Base-by-base conservation (phyloP, 2,329 filamentous ascomycete genomes). In the Nannizzia gypsea region DNA sequence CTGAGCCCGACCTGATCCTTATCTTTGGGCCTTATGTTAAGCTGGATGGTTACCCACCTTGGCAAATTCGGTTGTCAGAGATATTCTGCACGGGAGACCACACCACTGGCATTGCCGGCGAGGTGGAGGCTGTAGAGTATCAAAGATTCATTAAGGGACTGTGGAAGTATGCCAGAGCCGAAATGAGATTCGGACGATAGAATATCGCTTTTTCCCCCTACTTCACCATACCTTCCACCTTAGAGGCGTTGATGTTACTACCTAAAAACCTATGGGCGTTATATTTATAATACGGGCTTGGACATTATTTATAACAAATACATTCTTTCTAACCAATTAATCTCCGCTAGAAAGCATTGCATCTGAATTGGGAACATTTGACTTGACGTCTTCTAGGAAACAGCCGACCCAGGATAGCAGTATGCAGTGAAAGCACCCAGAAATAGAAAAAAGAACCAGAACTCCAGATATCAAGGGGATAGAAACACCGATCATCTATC, bases 1-100 rank as follows among this genome's bases (percentile, higher is more conserved):
- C 83, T 8, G 92, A 99, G 74, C 93, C 93, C 1, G 91, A 97
- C 71, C 78, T 99, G 13, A 77, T 99, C 61, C 82, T 99, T 59
- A 77, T 96, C 6, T 99, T 99, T 71, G 85, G 87, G 0, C 89
- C 91, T 3, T 83, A 85, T 56, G 84, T 97, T 59, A 86, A 90
- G 70, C 76, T 99, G 50, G 86, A 90, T 59, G 90, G 93, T 8
- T 99, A 97, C 71, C 93, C 93, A 8, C 93, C 93, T 0, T 99
- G 93, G 93, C 93, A 96, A 74, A 82, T 97, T 63, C 83, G 93
- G 48, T 77, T 99, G 69, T 96, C 91, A 0, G 93, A 99, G 78
- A 96, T 99, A 61, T 96, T 91, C 70, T 83, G 77, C 71, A 82
- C 81, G 2, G 75, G 76, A 4, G 71, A 75, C 61, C 74, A 71